Evolutionary conservation across 2,329 filamentous ascomycete genomes (phyloP), one percentile per base, ranked within the genome.

Genomic region (Tolypocladium album): DNA sequence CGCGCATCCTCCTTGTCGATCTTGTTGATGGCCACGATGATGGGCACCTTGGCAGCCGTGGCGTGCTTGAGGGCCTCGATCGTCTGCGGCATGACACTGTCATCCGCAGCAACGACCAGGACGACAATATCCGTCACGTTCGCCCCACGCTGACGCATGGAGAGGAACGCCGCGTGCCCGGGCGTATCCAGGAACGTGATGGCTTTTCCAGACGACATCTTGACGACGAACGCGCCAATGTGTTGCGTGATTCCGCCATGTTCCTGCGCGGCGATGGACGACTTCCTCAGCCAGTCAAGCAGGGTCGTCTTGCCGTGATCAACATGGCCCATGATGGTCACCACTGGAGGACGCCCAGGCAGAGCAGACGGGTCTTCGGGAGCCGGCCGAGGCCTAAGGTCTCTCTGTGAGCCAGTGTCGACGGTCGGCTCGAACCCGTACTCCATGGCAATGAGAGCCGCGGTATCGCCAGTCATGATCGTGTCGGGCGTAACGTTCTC

Each of bases 321-420:
- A 67, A 99, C 94, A 65, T 99, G 94, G 2, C 94, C 94, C 95
- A 99, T 99, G 69, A 99, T 99, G 0, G 95, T 97, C 45, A 99
- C 92, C 42, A 99, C 91, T 0, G 94, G 95, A 9, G 94, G 93
- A 20, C 95, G 85, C 40, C 78, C 74, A 2, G 92, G 91, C 9
- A 97, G 74, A 17, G 73, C 67, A 0, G 88, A 84, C 56, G 78
- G 82, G 71, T 93, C 90, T 67, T 86, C 86, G 11, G 85, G 83
- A 34, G 81, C 76, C 1, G 91, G 87, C 13, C 87, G 83, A 31
- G 89, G 82, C 62, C 82, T 82, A 45, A 99, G 75, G 71, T 99
- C 93, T 53, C 85, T 78, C 1, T 76, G 72, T 55, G 88, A 85
- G 22, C 78, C 87, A 68, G 71, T 80, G 60, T 91, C 87, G 31